Evolutionary conservation across 2,329 filamentous ascomycete species (phyloP), one percentile per base, ranked within the genome.

Genomic region (Xylariaceae sp.): DNA sequence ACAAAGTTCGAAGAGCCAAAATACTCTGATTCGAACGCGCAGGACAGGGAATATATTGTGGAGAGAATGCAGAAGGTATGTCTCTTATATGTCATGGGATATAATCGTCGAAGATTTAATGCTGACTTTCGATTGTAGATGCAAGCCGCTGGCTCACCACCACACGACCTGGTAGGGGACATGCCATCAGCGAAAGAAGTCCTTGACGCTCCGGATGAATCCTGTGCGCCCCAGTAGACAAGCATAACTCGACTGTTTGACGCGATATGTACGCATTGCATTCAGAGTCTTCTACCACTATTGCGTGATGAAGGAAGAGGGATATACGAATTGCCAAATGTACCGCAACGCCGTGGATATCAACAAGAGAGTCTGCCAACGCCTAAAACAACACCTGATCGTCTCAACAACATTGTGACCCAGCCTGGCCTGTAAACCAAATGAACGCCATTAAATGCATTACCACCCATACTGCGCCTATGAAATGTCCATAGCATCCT

Each of bases 41-140:
- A 81, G 41, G 89, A 95, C 70, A 78, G 91, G 54, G 89, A 95
- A 66, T 96, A 90, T 69, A 94, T 99, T 62, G 92, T 96, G 57
- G 91, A 96, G 64, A 86, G 86, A 66, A 99, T 99, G 94, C 92
- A 97, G 69, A 92, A 92, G 84, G 92, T 96, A 70, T 67, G 78
- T 11, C 22, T 27, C 4, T 7, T 27, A 27, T 7, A 7, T 27
- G 4, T 27, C 33, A 18, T 7, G 19, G 5, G 10, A n/a, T 12
- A 17, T 14, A 18, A 14, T 32, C 11, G 10, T 43, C 14, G 36
- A 6, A 11, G 10, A 5, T 4, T 27, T 39, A 33, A 45, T 42
- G 32, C 50, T 65, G 44, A 65, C 48, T 36, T 31, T 7, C 35
- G 42, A 22, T 49, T 47, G 50, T 63, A 96, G 92, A 99, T 99